Conservation (phyloP, 352 stramenopile species). For the Pythium apleroticum region DNA sequence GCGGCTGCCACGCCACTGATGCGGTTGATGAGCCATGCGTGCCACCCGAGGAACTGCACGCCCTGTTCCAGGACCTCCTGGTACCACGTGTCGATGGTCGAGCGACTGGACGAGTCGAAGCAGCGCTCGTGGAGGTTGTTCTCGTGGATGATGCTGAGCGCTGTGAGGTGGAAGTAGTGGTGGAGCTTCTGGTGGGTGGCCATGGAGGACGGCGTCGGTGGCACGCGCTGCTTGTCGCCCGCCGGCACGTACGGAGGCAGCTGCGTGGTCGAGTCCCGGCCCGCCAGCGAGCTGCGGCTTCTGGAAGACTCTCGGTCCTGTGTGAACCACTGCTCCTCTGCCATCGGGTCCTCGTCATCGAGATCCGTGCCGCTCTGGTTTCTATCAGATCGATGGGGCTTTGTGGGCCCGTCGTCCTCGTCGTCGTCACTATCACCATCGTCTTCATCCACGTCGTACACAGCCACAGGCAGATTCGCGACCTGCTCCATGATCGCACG, state of each 20-base stretch:
- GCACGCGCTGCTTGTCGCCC: constrained; percentile 36
- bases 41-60: constrained; percentile 77
- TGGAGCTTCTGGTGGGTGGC: constrained; percentile 84
- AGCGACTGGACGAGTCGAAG: constrained; percentile 79
- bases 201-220: constrained; percentile 52
- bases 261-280: neutral
- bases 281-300: neutral
- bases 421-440: constrained; percentile 64
- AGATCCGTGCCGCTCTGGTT: neutral
- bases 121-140: constrained; percentile 79
- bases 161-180: constrained; percentile 87
- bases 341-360: constrained; percentile 20
- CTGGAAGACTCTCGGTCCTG: neutral
- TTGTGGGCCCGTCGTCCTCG: constrained; percentile 26
- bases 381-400: constrained; percentile 16
- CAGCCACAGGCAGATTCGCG: constrained; percentile 66
- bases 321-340: constrained; percentile 28
- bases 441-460: constrained; percentile 65
- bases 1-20: constrained; percentile 63
- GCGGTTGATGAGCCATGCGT: constrained; percentile 82
- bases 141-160: constrained; percentile 85
- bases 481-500: constrained; percentile 75
- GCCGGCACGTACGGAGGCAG: neutral
- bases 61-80: constrained; percentile 68
- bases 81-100: constrained; percentile 85